Evolutionary conservation across 2,329 filamentous ascomycete species (phyloP), one percentile per base, ranked within the genome.

Genomic region (Uncinocarpus reesii): DNA sequence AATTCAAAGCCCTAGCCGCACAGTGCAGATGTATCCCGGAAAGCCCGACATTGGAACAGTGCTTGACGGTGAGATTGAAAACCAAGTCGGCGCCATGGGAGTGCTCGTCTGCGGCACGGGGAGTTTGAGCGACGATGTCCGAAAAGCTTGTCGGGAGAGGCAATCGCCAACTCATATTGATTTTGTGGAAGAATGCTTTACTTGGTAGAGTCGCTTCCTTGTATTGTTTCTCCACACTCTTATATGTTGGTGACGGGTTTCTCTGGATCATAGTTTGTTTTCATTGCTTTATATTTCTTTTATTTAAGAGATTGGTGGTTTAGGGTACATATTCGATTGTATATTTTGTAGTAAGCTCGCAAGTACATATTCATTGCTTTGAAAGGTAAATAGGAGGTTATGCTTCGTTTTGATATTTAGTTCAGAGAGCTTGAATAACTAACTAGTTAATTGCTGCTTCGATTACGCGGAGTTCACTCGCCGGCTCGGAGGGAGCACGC

Each of bases 21-120:
- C 84, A 3, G 88, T 96, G 47, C 86, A 89, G 67, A 92, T 96
- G 83, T 87, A 86, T 64, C 84, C 88, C 1, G 90, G 92, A 2
- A 80, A 89, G 55, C 90, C 90, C 7, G 87, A 94, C 60, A 78
- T 94, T 37, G 76, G 80, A 16, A 79, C 84, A 0, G 70, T 96
- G n/a, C 71, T 96, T 40, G 75, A 80, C 54, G 83, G 84, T 67
- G 90, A 95, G 70, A 83, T 89, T 15, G 76, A 81, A 58, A 79
- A 84, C 58, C 86, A 92, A 63, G 72, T 86, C 47, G 92, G 92
- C 7, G 87, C 89, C 42, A 93, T 95, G 80, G 85, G 80, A 18
- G 87, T 96, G 37, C 83, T 81, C 8, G 83, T 88, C 18, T 89
- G 85, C 57, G 85, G 85, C 2, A 81, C 84, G 7, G 85, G 85